These are phyloP conservation scores for Candida pini DNA, from an alignment of 805 yeast species.

Conservation along the genomic window DNA sequence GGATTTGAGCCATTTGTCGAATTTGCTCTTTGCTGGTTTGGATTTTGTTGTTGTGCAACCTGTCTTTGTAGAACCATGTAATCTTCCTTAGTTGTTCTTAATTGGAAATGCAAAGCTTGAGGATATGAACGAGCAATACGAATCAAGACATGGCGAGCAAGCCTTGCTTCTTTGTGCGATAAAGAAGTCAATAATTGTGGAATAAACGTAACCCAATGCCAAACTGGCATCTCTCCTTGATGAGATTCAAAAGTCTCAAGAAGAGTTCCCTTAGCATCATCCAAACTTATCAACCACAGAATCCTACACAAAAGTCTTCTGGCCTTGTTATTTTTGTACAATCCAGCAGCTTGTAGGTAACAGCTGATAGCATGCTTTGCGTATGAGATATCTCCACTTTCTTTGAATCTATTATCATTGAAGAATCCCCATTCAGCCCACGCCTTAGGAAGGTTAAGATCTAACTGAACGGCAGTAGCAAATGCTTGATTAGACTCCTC, in stretches of 20 bases:
- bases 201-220: slow-evolving; percentile 98
- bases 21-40: slow-evolving; percentile 3
- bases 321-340: slow-evolving; percentile 88
- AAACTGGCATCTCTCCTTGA: slow-evolving; percentile 94
- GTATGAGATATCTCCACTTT: slow-evolving; percentile 68
- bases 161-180: slow-evolving; percentile 84
- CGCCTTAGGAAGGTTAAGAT: slow-evolving; percentile 89
- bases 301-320: slow-evolving; percentile 84
- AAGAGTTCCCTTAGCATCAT: slow-evolving; percentile 75
- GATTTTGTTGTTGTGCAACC: slow-evolving; percentile 28
- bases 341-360: slow-evolving; percentile 94
- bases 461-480: slow-evolving; percentile 96
- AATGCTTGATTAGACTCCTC: slow-evolving; percentile 98
- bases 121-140: slow-evolving; percentile 96
- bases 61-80: slow-evolving; percentile 83
- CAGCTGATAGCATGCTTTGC: slow-evolving; percentile 95
- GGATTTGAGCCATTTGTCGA: slow-evolving; percentile 3
- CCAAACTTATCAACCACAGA: slow-evolving; percentile 88
- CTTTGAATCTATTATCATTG: slow-evolving; percentile 82
- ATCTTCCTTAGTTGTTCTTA: slow-evolving; percentile 93
- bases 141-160: slow-evolving; percentile 82
- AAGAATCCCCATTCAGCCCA: slow-evolving; percentile 99
- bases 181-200: slow-evolving; percentile 89
- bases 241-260: slow-evolving; percentile 86
- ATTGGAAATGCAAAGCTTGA: slow-evolving; percentile 93